A percentile compares a stretch with the other conserved stretches of the same genome.
Evolutionary conservation across 2,329 filamentous ascomycete species (phyloP).

Genomic region (Beauveria sp.): DNA sequence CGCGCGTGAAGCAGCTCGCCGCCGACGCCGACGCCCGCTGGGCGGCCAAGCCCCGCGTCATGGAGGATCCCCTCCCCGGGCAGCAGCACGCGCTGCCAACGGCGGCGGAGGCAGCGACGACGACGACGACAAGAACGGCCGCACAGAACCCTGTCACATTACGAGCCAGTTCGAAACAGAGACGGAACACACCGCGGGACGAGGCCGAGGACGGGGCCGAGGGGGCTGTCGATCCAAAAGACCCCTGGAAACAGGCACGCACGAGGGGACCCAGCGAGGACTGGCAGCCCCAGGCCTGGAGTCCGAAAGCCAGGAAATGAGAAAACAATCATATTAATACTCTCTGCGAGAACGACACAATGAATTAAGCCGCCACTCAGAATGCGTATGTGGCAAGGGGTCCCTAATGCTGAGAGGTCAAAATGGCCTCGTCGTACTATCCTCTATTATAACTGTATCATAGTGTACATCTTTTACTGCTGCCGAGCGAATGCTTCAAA

Average conservation of each 20-base stretch:
- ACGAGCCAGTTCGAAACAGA: slow-evolving; percentile 8
- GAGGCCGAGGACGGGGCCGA: slow-evolving; percentile 10
- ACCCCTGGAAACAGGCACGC: slow-evolving; percentile 52
- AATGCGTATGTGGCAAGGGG: not conserved
- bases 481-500: not conserved
- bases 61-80: slow-evolving; percentile 25
- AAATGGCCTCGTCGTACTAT: slow-evolving; percentile 3
- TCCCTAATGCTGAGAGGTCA: not conserved
- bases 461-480: not conserved
- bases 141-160: not conserved
- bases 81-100: not conserved
- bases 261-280: slow-evolving; percentile 46
- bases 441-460: slow-evolving; percentile 2
- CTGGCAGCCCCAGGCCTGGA: slow-evolving; percentile 63
- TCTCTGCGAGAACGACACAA: not conserved
- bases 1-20: slow-evolving; percentile 47
- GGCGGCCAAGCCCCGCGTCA: slow-evolving; percentile 49
- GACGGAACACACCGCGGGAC: not conserved
- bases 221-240: slow-evolving; percentile 18
- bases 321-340: not conserved
- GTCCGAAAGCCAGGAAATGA: slow-evolving; percentile 32
- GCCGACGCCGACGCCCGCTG: slow-evolving; percentile 57
- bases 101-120: slow-evolving; percentile 13
- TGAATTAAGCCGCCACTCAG: not conserved
- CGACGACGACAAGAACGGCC: not conserved